Evolutionary conservation across 225 moss, liverwort and hornwort species (phyloP).

Genomic region (Antitrichia curtipendula): DNA sequence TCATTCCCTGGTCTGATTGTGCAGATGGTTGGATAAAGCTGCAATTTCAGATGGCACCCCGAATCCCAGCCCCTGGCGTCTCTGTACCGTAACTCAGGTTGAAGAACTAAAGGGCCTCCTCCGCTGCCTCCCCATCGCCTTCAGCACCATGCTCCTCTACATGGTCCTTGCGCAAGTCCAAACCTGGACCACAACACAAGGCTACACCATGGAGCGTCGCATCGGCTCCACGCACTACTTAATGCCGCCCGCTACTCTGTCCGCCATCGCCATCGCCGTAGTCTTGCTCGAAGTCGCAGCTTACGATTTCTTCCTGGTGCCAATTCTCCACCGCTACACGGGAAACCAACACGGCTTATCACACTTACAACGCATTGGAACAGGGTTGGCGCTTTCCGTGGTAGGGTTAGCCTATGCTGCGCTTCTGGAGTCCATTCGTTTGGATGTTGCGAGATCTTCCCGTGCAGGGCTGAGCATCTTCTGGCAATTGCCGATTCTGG

Average conservation of each 20-base stretch:
- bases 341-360: constrained; percentile 28
- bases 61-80: constrained; percentile 14
- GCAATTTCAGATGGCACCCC: neutral
- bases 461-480: constrained; percentile 1
- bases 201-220: constrained; percentile 32
- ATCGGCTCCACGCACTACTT: constrained; percentile 11
- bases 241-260: constrained; percentile 27
- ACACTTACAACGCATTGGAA: constrained; percentile 38
- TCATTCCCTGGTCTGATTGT: neutral
- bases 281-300: constrained; percentile 32
- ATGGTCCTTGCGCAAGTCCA: constrained; percentile 49
- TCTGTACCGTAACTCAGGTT: constrained; percentile 56
- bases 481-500: constrained; percentile 27
- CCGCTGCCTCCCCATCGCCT: constrained; percentile 40
- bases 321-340: constrained; percentile 3
- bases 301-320: constrained; percentile 29
- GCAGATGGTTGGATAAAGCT: constrained; percentile 49
- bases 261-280: constrained; percentile 31
- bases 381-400: constrained; percentile 39
- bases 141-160: constrained; percentile 47
- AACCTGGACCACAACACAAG: constrained; percentile 44
- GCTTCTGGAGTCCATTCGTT: constrained; percentile 33
- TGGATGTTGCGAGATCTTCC: neutral
- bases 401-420: constrained; percentile 39
- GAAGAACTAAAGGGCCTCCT: constrained; percentile 62